A percentile compares a stretch with the other conserved stretches of the same genome.
These are phyloP conservation scores for Parastagonospora nodorum DNA, from an alignment of 2,329 filamentous ascomycete species.

Conservation along the genomic window DNA sequence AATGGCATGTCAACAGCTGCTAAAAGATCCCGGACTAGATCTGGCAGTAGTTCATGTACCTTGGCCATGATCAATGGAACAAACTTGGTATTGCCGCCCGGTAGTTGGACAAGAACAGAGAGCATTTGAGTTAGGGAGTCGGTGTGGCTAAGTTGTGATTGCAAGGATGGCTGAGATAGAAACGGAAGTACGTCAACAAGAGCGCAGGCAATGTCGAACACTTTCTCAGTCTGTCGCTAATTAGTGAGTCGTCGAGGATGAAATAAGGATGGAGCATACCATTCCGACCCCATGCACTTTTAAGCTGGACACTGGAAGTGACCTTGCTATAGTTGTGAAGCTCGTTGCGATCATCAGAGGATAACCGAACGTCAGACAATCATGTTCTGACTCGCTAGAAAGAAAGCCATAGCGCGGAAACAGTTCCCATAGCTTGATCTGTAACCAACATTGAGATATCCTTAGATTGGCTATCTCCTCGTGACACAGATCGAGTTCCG, in stretches of 20 bases:
- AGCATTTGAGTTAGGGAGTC: slow-evolving; percentile 22
- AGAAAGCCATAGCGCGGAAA: slow-evolving; percentile 61
- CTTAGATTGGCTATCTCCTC: slow-evolving; percentile 61
- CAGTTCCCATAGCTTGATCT: slow-evolving; percentile 67
- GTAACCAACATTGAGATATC: slow-evolving; percentile 68
- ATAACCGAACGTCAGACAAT: slow-evolving; percentile 66
- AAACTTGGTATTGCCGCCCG: slow-evolving; percentile 29
- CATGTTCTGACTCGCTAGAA: slow-evolving; percentile 54
- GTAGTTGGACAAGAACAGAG: slow-evolving; percentile 25
- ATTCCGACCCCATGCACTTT: slow-evolving; percentile 37
- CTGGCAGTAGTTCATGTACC: slow-evolving; percentile 30
- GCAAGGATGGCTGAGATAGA: slow-evolving; percentile 6
- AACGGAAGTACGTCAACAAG: slow-evolving; percentile 35
- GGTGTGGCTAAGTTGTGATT: slow-evolving; percentile 5
- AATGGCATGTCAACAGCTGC: slow-evolving; percentile 16
- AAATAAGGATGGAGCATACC: slow-evolving; percentile 10
- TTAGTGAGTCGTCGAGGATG: slow-evolving; percentile 6
- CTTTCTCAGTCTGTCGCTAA: slow-evolving; percentile 27
- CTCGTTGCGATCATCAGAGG: slow-evolving; percentile 67
- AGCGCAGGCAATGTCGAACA: slow-evolving; percentile 39
- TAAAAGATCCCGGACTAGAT: slow-evolving; percentile 22
- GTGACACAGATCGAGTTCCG: slow-evolving; percentile 58
- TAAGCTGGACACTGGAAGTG: slow-evolving; percentile 26
- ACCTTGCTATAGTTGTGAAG: slow-evolving; percentile 52
- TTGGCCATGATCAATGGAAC: slow-evolving; percentile 33